Evolutionary conservation across 192 early-diverging fungal genomes (phyloP).

Genomic region (Powellomyces hirtus): DNA sequence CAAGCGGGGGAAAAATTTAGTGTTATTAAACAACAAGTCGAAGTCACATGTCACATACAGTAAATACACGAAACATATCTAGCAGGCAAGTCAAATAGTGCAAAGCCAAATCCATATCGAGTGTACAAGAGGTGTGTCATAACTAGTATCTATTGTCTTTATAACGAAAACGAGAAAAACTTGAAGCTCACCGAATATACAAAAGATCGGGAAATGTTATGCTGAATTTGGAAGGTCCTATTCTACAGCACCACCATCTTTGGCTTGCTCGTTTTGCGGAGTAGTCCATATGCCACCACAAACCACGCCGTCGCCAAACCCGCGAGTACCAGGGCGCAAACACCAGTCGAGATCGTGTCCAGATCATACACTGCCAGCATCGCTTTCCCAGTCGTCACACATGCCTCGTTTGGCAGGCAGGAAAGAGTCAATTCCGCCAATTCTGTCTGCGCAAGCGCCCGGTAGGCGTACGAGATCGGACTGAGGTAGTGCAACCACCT

Average conservation of each 20-base stretch:
- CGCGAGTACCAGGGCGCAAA: neutral
- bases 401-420: neutral
- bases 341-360: neutral
- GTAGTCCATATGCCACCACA: constrained; percentile 6
- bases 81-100: no score
- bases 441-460: constrained; percentile 5
- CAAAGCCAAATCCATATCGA: no score
- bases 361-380: constrained; percentile 10
- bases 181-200: no score
- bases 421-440: constrained; percentile 1
- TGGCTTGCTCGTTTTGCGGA: constrained; percentile 9
- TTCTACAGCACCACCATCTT: constrained; percentile 16
- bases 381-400: neutral
- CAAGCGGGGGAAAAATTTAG: no score
- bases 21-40: no score
- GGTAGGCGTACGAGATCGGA: constrained; percentile 23
- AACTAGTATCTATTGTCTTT: no score
- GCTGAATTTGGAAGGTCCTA: no score
- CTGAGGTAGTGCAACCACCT: constrained; percentile 27
- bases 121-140: no score
- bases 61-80: no score
- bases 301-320: constrained; percentile 10
- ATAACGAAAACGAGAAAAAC: no score
- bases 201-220: no score
- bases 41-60: no score